Conservation (phyloP, 2,329 filamentous ascomycete species). For the Knoxdaviesia capensis region DNA sequence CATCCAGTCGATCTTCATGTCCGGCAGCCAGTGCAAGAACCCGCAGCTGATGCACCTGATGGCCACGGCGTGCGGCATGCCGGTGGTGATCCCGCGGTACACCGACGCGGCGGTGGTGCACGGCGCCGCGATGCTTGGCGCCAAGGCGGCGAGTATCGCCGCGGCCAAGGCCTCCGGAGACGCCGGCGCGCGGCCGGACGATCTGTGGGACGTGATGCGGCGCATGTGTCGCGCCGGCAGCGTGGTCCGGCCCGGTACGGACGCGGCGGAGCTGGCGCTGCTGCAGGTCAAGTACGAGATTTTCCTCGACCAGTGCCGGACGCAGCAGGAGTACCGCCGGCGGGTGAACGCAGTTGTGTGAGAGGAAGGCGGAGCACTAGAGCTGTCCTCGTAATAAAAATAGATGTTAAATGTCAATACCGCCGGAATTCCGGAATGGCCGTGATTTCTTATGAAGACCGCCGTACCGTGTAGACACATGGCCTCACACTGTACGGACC, state of each 20-base stretch:
- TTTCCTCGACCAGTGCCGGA: constrained; percentile 81
- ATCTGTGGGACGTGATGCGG: constrained; percentile 93
- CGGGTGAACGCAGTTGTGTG: constrained; percentile 48
- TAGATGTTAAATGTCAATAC: no score
- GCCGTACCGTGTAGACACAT: no score
- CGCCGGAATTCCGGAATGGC: no score
- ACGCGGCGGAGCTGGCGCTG: constrained; percentile 56
- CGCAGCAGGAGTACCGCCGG: constrained; percentile 64
- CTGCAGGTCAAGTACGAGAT: constrained; percentile 81
- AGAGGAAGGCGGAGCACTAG: neutral
- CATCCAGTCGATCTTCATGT: constrained; percentile 95
- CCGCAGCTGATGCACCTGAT: constrained; percentile 78
- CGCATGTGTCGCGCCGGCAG: constrained; percentile 88
- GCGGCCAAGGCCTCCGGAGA: constrained; percentile 34
- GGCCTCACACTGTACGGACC: no score
- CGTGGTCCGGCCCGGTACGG: constrained; percentile 53
- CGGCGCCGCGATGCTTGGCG: constrained; percentile 94
- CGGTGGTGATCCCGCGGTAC: constrained; percentile 81
- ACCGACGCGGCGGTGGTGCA: constrained; percentile 92
- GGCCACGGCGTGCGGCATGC: constrained; percentile 77
- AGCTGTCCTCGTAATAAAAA: no score
- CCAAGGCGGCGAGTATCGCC: constrained; percentile 62
- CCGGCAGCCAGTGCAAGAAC: constrained; percentile 93
- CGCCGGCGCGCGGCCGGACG: constrained; percentile 50
- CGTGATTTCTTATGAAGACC: no score